Conservation (phyloP, 2,329 filamentous ascomycete genomes). For the Xylariaceae sp. region DNA sequence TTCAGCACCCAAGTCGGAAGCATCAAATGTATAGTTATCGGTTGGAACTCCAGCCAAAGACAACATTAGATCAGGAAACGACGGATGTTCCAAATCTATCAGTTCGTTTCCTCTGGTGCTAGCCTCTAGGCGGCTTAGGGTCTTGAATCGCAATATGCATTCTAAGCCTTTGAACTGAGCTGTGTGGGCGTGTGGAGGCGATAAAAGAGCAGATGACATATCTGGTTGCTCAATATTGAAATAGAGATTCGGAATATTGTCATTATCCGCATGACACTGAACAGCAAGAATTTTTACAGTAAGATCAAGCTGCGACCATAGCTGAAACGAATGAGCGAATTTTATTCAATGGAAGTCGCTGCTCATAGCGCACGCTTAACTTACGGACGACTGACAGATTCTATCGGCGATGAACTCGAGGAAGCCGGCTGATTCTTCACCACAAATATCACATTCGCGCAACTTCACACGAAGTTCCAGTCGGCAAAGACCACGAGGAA, state of each 20-base stretch:
- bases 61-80: neutral
- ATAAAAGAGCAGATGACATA: slow-evolving; percentile 41
- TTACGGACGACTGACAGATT: slow-evolving; percentile 36
- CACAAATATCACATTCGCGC: slow-evolving; percentile 10
- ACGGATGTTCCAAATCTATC: neutral
- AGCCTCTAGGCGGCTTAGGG: neutral
- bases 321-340: slow-evolving; percentile 31
- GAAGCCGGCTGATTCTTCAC: slow-evolving; percentile 24
- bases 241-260: slow-evolving; percentile 38
- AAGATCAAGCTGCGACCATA: slow-evolving; percentile 41
- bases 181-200: slow-evolving; percentile 37
- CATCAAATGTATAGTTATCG: neutral
- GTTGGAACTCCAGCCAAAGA: neutral
- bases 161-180: slow-evolving; percentile 41
- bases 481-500: slow-evolving; percentile 38
- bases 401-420: slow-evolving; percentile 35
- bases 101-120: neutral
- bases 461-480: slow-evolving; percentile 35
- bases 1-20: neutral
- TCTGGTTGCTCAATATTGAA: slow-evolving; percentile 41
- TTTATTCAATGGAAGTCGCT: neutral
- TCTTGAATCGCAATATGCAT: slow-evolving; percentile 32
- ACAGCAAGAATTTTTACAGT: slow-evolving; percentile 33
- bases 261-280: slow-evolving; percentile 30
- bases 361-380: slow-evolving; percentile 10